These are phyloP conservation scores for Colletotrichum karsti DNA, from an alignment of 2,329 filamentous ascomycete genomes.

Conservation along the genomic window DNA sequence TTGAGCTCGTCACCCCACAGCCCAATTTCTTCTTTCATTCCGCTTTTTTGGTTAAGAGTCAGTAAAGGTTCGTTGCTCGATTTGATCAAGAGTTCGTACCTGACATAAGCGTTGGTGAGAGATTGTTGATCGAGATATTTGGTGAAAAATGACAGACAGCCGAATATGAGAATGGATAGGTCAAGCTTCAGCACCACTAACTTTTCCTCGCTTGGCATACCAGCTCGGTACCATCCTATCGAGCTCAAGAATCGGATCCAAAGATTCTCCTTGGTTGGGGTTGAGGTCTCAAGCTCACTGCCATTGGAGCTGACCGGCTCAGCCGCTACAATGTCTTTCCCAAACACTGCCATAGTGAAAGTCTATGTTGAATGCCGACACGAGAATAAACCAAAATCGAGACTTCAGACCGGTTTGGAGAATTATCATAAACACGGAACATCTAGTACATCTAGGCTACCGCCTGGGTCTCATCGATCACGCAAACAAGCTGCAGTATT, in stretches of 20 bases:
- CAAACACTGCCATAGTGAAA: not conserved
- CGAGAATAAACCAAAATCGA: too few relatives aligned
- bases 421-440: too few relatives aligned
- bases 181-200: conserved; percentile 44
- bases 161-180: conserved; percentile 44
- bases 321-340: not conserved
- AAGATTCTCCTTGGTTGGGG: not conserved
- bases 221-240: conserved; percentile 41
- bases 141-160: conserved; percentile 47
- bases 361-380: too few relatives aligned
- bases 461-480: too few relatives aligned
- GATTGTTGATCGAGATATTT: conserved; percentile 41
- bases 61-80: not conserved
- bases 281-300: not conserved
- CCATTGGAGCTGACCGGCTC: not conserved
- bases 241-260: conserved; percentile 33
- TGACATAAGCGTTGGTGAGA: not conserved
- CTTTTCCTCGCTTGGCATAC: conserved; percentile 41
- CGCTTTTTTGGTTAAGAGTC: not conserved
- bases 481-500: not conserved
- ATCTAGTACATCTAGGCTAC: too few relatives aligned
- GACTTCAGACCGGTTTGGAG: too few relatives aligned
- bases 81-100: not conserved
- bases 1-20: not conserved
- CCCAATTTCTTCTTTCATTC: not conserved